Base-by-base conservation (phyloP, 1,139 yeast species). In the Debaryomyces sp. region DNA sequence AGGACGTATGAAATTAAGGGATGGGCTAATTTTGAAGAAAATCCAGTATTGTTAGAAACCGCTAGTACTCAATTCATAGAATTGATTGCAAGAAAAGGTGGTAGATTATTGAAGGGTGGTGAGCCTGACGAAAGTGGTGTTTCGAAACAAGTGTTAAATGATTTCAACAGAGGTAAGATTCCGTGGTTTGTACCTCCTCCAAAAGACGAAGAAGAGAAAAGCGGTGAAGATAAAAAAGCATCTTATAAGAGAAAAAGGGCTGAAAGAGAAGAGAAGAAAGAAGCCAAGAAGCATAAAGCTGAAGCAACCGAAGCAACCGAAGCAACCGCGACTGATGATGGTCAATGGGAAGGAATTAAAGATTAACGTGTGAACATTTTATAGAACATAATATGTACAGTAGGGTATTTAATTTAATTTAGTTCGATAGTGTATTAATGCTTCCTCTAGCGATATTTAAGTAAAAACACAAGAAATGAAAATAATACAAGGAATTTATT, bases 101-200 rank as follows among this genome's bases (percentile, higher is more conserved):
- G 99, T 54, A 84, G 96, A 67, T 78, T 94, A 57, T 75, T 94
- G 60, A 94, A 94, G 71, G 99, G 99, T 52, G 99, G 98, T 57
- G 99, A 94, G 71, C 96, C 98, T 1, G 98, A 94, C 69, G 97
- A 92, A 70, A 78, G 86, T 56, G 96, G 97, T 59, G 92, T 94
- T 50, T 85, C 99, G 45, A 94, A 91, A 67, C 87, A 87, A 64
- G 86, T 94, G 30, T 80, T 94, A 64, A 91, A 89, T 61, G 99
- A 94, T 67, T 94, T 94, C 75, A 94, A 90, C 71, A 82, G 99
- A 69, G 99, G 99, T 52, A 90, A 91, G 64, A 91, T 94, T 49
- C 99, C 99, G 22, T 94, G 99, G 99, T 94, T 94, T 66, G 90
- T 90, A 30, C 84, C 95, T 32, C 98, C 99, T 41, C 98, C 98